These are phyloP conservation scores for Trichoderma sp. DNA, from an alignment of 2,329 filamentous ascomycete genomes.

Conservation along the genomic window DNA sequence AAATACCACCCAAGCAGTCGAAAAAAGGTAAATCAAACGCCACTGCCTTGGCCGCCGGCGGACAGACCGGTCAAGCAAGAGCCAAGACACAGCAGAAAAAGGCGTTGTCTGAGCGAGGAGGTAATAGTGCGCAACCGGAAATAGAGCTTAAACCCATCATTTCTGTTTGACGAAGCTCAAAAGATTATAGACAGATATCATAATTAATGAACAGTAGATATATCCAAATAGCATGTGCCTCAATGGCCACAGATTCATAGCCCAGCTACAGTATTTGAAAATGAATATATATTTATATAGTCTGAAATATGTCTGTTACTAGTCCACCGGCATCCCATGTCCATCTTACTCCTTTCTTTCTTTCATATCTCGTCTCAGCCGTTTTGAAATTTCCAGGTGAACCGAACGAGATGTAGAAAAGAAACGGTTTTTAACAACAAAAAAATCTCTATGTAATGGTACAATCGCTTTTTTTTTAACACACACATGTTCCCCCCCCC, in stretches of 20 bases:
- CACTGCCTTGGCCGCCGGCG: slow-evolving; percentile 52
- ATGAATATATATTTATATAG: not conserved
- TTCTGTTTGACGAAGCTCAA: slow-evolving; percentile 25
- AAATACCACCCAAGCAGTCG: slow-evolving; percentile 42
- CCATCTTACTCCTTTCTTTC: not conserved
- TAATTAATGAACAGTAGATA: not conserved
- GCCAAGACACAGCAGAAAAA: slow-evolving; percentile 39
- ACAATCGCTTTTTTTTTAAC: slow-evolving; percentile 36
- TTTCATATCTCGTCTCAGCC: slow-evolving; percentile 9
- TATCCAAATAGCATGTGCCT: not conserved
- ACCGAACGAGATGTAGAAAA: slow-evolving; percentile 24
- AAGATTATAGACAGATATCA: not conserved
- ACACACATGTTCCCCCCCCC: slow-evolving; percentile 51
- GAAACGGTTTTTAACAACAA: slow-evolving; percentile 35
- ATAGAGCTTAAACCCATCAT: slow-evolving; percentile 33
- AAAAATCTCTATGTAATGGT: slow-evolving; percentile 43
- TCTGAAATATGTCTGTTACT: not conserved
- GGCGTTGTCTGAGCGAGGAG: slow-evolving; percentile 40
- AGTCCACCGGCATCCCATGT: not conserved
- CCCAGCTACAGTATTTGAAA: not conserved
- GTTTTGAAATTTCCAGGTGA: not conserved
- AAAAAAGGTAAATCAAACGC: slow-evolving; percentile 39
- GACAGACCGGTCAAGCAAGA: slow-evolving; percentile 46
- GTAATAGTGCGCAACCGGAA: slow-evolving; percentile 28
- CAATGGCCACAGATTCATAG: not conserved